Evolutionary conservation across 306 rosid species (phyloP).

Genomic region (Pyrus bretschneideri): DNA sequence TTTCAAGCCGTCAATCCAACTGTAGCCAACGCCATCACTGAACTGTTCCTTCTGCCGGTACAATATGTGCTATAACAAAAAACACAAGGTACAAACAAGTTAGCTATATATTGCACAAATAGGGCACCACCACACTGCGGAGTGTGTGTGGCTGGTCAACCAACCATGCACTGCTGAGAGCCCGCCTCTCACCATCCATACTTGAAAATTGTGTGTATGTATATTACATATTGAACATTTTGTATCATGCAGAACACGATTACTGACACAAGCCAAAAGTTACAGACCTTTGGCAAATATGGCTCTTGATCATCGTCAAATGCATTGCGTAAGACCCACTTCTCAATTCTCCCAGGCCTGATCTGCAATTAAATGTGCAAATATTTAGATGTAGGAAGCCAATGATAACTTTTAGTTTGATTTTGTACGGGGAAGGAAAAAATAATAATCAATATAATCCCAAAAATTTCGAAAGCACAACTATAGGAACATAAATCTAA

Average conservation of each 20-base stretch:
- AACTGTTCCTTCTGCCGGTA: conserved; percentile 98
- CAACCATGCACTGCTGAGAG: background rate
- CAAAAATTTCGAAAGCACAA: background rate
- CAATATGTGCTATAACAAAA: conserved; percentile 56
- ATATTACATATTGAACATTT: no score
- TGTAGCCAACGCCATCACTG: conserved; percentile 97
- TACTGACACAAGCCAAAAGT: background rate
- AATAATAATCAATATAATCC: background rate
- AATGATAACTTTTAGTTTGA: background rate
- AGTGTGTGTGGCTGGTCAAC: background rate
- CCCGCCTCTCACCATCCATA: background rate
- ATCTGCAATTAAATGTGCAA: conserved; percentile 46
- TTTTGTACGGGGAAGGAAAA: background rate
- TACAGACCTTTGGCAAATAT: conserved; percentile 83
- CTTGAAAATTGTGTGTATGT: background rate
- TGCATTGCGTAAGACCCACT: conserved; percentile 95
- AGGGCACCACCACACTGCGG: background rate
- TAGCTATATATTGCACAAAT: background rate
- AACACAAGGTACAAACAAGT: background rate
- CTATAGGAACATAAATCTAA: background rate
- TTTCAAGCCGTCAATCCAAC: conserved; percentile 96
- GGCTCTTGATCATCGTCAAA: conserved; percentile 83
- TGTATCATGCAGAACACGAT: background rate
- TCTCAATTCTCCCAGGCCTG: conserved; percentile 81
- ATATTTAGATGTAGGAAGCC: background rate